Evolutionary conservation across 331 rosid species (phyloP).

Genomic region (Dryas integrifolia): DNA sequence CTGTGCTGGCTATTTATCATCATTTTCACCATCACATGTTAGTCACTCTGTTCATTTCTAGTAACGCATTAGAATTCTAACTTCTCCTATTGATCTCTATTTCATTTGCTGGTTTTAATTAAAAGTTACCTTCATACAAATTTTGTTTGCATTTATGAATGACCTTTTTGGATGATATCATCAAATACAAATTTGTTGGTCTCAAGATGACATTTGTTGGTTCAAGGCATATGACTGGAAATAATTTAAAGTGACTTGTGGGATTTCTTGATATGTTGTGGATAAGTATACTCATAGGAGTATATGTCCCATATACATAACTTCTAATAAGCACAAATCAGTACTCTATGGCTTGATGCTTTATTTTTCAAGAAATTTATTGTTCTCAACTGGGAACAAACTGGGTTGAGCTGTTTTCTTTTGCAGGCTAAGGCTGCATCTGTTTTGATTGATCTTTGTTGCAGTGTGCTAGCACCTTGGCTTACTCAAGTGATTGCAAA

Average conservation of each 20-base stretch:
- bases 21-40: conserved; percentile 88
- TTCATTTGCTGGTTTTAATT: neutral
- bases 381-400: neutral
- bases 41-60: conserved; percentile 38
- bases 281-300: neutral
- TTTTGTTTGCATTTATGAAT: neutral
- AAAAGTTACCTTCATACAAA: neutral
- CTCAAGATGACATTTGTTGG: neutral
- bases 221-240: neutral
- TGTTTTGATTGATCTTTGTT: conserved; percentile 81
- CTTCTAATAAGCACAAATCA: neutral
- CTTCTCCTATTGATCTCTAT: conserved; percentile 4
- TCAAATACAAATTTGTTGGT: neutral
- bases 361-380: neutral
- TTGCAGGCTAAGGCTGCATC: conserved; percentile 89
- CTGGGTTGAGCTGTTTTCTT: conserved; percentile 1
- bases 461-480: conserved; percentile 82
- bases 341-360: neutral
- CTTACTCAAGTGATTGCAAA: conserved; percentile 77
- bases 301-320: neutral
- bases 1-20: conserved; percentile 86
- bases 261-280: neutral
- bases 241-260: neutral
- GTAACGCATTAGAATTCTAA: neutral
- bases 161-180: neutral